phyloP scores from a whole-genome alignment of 2,329 filamentous ascomycete genomes.

The Paecilomyces niveus region DNA sequence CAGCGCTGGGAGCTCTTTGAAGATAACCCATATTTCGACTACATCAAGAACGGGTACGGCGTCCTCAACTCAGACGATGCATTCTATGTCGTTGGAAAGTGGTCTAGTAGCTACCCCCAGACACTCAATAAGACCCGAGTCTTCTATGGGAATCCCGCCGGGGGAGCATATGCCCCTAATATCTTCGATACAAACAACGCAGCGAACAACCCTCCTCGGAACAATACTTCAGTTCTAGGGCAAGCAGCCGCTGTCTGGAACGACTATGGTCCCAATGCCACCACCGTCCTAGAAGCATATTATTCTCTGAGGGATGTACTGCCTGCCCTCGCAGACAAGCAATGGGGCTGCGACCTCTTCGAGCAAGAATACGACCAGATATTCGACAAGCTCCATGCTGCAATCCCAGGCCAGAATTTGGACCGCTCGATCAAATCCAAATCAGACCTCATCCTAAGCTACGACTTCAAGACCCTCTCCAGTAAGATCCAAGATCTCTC shows the following conservation, averaged over 20 bases:
- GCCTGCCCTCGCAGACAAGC: conserved; percentile 46
- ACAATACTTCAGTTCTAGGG: conserved; percentile 37
- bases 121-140: conserved; percentile 38
- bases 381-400: conserved; percentile 34
- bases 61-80: conserved; percentile 48
- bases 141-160: conserved; percentile 40
- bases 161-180: conserved; percentile 38
- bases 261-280: conserved; percentile 45
- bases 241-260: conserved; percentile 46
- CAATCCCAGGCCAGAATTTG: conserved; percentile 42
- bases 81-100: conserved; percentile 46
- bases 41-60: conserved; percentile 42
- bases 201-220: conserved; percentile 39
- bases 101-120: conserved; percentile 37
- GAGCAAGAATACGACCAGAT: conserved; percentile 33
- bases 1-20: conserved; percentile 50
- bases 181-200: conserved; percentile 43
- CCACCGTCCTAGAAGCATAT: conserved; percentile 43
- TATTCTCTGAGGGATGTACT: conserved; percentile 41
- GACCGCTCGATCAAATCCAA: conserved; percentile 38
- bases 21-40: conserved; percentile 43
- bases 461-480: conserved; percentile 26
- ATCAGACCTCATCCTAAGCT: conserved; percentile 36
- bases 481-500: conserved; percentile 25
- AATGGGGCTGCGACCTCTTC: conserved; percentile 46